phyloP scores from a whole-genome alignment of 192 early-diverging fungal species.

The Phlyctochytrium arcticum region DNA sequence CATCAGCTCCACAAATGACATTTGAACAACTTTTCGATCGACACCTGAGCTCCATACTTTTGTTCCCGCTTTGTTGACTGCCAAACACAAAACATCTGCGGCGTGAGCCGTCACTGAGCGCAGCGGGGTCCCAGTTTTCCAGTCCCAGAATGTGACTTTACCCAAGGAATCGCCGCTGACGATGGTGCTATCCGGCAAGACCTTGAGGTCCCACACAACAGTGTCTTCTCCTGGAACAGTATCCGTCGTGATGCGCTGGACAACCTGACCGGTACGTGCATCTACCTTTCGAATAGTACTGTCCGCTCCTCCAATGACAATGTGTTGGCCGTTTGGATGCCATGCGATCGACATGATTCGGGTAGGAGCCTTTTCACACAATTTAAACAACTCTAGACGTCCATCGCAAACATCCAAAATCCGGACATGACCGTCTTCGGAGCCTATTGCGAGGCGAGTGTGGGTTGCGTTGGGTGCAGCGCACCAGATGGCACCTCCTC shows the following conservation, averaged over 20 bases:
- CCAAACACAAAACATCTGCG: conserved; percentile 87
- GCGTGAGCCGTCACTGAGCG: conserved; percentile 71
- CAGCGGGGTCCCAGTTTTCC: conserved; percentile 56
- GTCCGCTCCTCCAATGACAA: conserved; percentile 83
- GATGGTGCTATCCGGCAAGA: conserved; percentile 66
- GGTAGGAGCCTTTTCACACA: conserved; percentile 62
- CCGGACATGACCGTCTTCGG: conserved; percentile 87
- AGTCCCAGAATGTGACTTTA: conserved; percentile 86
- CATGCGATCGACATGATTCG: conserved; percentile 87
- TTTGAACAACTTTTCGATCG: conserved; percentile 80
- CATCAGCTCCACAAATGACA: conserved; percentile 44
- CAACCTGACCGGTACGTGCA: conserved; percentile 31
- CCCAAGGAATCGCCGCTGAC: conserved; percentile 91
- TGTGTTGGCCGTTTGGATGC: conserved; percentile 52
- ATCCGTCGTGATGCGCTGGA: conserved; percentile 73
- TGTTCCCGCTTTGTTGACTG: conserved; percentile 54
- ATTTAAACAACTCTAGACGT: conserved; percentile 55
- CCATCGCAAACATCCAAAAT: conserved; percentile 80
- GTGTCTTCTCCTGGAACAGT: conserved; percentile 68
- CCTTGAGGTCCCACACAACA: conserved; percentile 81
- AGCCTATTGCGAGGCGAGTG: conserved; percentile 78
- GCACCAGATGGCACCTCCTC: conserved; percentile 94
- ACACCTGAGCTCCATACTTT: conserved; percentile 85
- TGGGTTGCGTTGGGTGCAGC: conserved; percentile 67
- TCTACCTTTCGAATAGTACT: conserved; percentile 59